phyloP scores from a whole-genome alignment of 306 rosid species.

The Albizia julibrissin region DNA sequence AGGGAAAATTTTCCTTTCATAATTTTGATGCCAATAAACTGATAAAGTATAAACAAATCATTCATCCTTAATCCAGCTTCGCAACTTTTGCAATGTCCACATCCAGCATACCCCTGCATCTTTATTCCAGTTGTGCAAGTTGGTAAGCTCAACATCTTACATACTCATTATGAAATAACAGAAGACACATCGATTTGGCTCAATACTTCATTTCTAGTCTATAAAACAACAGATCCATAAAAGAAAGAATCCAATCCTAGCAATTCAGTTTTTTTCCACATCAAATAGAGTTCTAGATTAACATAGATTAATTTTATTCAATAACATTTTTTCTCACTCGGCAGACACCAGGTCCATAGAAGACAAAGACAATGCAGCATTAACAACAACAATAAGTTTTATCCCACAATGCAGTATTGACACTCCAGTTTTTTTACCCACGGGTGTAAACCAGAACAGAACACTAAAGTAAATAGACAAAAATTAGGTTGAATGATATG shows the following conservation, averaged over 20 bases:
- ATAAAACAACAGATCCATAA: neutral
- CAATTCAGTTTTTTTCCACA: neutral
- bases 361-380: neutral
- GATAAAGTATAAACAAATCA: neutral
- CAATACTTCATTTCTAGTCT: conserved; percentile 4
- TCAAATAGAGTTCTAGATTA: neutral
- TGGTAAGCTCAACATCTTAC: neutral
- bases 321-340: neutral
- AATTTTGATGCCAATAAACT: neutral
- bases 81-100: conserved; percentile 2
- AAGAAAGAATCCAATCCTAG: neutral
- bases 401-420: neutral
- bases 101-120: conserved; percentile 5
- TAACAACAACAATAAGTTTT: neutral
- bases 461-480: neutral
- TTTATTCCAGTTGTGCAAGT: neutral
- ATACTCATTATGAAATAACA: neutral
- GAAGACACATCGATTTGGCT: neutral
- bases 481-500: neutral
- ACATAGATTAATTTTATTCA: neutral
- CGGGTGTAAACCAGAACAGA: neutral
- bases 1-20: neutral
- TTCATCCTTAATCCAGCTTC: neutral
- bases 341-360: neutral
- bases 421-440: neutral